Conservation (phyloP, 805 yeast genomes). For the Candida nemodendra region DNA sequence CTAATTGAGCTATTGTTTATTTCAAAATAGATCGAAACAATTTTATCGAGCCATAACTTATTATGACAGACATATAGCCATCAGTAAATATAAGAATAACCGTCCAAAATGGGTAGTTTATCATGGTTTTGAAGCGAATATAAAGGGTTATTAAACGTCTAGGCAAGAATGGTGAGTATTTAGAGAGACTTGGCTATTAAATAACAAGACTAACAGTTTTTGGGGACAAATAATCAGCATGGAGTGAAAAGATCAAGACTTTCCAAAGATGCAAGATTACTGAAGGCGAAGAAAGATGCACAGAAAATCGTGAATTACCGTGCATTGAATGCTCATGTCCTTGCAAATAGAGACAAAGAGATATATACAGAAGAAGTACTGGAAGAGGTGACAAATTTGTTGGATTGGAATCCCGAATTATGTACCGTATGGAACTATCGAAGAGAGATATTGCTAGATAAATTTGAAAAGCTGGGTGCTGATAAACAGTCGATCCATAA, state of each 20-base stretch:
- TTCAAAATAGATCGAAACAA: neutral
- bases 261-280: slow-evolving; percentile 52
- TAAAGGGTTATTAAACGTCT: too few species aligned
- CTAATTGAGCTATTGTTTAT: neutral
- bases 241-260: slow-evolving; percentile 63
- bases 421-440: slow-evolving; percentile 90
- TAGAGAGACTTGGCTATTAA: neutral
- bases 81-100: too few species aligned
- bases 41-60: slow-evolving; percentile 1
- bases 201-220: too few species aligned
- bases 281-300: slow-evolving; percentile 57
- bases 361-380: slow-evolving; percentile 41
- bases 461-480: slow-evolving; percentile 25
- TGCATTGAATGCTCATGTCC: slow-evolving; percentile 41
- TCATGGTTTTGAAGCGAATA: too few species aligned
- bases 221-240: too few species aligned
- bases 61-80: too few species aligned
- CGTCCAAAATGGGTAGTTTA: too few species aligned
- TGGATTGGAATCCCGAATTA: slow-evolving; percentile 77
- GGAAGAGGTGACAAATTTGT: slow-evolving; percentile 52
- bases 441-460: slow-evolving; percentile 58
- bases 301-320: slow-evolving; percentile 57
- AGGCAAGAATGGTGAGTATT: slow-evolving; percentile 2
- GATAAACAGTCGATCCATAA: slow-evolving; percentile 20
- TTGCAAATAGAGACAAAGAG: slow-evolving; percentile 33